A percentile compares a stretch with the other conserved stretches of the same genome.
These are phyloP conservation scores for Glebionis coronaria DNA, from an alignment of 129 eudicot genomes.

Conservation along the genomic window DNA sequence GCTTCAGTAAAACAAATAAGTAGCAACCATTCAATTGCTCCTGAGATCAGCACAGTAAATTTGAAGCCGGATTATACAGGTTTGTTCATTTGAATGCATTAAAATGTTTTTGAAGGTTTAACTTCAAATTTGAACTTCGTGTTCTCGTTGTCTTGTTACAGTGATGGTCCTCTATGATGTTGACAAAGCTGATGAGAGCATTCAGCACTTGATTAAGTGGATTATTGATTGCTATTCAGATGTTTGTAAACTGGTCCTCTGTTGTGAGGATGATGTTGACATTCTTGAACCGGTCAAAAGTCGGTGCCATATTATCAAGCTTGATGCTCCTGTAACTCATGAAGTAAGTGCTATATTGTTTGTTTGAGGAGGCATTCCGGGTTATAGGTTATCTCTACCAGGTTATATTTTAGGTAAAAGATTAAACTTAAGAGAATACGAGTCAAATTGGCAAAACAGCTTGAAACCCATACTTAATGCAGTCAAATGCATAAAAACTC, in stretches of 20 bases:
- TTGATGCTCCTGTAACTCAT: conserved; percentile 66
- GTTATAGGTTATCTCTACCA: background rate
- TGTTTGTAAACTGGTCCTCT: conserved; percentile 67
- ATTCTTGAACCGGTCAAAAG: conserved; percentile 62
- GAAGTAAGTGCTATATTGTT: conserved; percentile 48
- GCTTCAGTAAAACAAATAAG: conserved; percentile 72
- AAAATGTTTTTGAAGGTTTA: conserved; percentile 12
- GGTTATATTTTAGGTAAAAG: background rate
- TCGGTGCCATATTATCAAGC: conserved; percentile 58
- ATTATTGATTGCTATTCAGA: conserved; percentile 88
- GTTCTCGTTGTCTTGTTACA: conserved; percentile 27
- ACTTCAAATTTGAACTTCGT: conserved; percentile 8
- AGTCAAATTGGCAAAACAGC: background rate
- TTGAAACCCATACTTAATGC: background rate
- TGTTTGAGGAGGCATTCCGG: background rate
- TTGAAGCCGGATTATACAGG: conserved; percentile 75
- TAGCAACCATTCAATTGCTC: conserved; percentile 45
- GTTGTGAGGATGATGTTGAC: conserved; percentile 67
- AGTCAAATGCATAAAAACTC: background rate
- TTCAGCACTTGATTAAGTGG: conserved; percentile 82
- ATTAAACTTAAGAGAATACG: background rate
- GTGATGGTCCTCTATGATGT: conserved; percentile 82
- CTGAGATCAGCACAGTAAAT: conserved; percentile 58
- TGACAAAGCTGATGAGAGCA: conserved; percentile 70
- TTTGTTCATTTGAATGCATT: background rate